Evolutionary conservation across 441 rosid species (phyloP).

Genomic region (Pelargonium fulgidum): DNA sequence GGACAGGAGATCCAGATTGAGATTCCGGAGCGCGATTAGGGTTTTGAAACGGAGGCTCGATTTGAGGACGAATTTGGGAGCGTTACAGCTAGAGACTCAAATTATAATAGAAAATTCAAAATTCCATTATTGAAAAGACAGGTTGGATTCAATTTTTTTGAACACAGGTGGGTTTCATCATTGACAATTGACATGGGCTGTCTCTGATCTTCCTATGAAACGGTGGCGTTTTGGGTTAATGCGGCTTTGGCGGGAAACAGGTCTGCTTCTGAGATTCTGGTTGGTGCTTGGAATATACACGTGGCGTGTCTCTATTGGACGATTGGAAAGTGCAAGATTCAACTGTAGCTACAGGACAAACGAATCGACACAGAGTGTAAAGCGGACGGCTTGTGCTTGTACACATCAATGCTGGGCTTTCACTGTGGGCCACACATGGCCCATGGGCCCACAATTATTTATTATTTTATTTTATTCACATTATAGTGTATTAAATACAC

Average conservation of each 20-base stretch:
- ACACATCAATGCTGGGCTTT: too few relatives aligned
- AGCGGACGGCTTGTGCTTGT: too few relatives aligned
- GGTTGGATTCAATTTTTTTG: neutral
- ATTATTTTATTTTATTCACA: too few relatives aligned
- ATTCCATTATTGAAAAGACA: neutral
- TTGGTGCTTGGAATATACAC: neutral
- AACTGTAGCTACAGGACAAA: too few relatives aligned
- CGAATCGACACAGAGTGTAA: too few relatives aligned
- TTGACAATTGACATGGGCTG: neutral
- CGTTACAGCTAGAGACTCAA: neutral
- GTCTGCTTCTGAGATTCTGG: neutral
- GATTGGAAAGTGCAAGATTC: too few relatives aligned
- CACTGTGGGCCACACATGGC: too few relatives aligned
- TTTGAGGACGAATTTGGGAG: neutral
- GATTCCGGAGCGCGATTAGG: neutral
- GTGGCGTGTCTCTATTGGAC: too few relatives aligned
- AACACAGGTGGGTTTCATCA: neutral
- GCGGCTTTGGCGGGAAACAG: conserved; percentile 1
- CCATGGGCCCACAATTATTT: too few relatives aligned
- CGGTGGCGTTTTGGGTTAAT: neutral
- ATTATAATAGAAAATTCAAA: too few relatives aligned
- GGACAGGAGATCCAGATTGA: neutral
- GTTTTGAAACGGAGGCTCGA: conserved; percentile 1
- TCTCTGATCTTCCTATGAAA: neutral
- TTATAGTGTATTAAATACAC: too few relatives aligned